Base-by-base conservation (phyloP, 108 stramenopile species). In the Conticribra weissflogii region DNA sequence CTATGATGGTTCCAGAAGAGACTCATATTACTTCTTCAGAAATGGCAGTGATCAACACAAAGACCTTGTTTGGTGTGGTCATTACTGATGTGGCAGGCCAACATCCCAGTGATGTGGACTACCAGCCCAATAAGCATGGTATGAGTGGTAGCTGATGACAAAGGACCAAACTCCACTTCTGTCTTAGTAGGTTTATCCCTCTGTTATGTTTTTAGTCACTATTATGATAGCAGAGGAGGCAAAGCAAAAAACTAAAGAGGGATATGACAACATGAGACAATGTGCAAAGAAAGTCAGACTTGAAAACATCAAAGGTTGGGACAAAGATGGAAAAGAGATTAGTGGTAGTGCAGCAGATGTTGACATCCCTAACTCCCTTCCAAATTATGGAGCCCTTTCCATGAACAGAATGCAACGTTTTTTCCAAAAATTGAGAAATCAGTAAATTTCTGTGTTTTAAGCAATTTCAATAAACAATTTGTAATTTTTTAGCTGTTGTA, bases 141-240 rank as follows among this genome's bases (percentile, higher is more conserved):
- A 59, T 54, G n/a, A 32, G 59, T 1, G 23, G 41, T 23, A 47
- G 27, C n/a, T 62, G 68, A 52, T 78, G 76, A 69, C 54, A 69
- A 5, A 65, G 65, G 51, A 71, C 76, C 12, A 59, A 70, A 32
- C 71, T 69, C 30, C 56, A 70, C 17, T 66, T 78, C 51, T 52
- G 55, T 54, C 63, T 78, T 8, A 63, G 69, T 3, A 64, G 69
- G 44, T 63, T 78, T 27, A 36, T 78, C 32, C 69, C 76, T n/a
- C 62, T 69, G 1, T 56, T 78, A n/a, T 47, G 48, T 47, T 50
- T 78, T 78, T 14, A 65, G 68, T 24, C 56, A 71, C 22, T 78
- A 78, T 44, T 71, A 78, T 32, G 64, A 71, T 53, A 56, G 65
- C 31, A 56, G 46, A 21, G 73, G 60, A 25, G 29, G 58, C 16